A percentile compares a stretch with the other conserved stretches of the same genome.
Conservation (phyloP, 257 asterid species). For the Ehretia macrophylla region DNA sequence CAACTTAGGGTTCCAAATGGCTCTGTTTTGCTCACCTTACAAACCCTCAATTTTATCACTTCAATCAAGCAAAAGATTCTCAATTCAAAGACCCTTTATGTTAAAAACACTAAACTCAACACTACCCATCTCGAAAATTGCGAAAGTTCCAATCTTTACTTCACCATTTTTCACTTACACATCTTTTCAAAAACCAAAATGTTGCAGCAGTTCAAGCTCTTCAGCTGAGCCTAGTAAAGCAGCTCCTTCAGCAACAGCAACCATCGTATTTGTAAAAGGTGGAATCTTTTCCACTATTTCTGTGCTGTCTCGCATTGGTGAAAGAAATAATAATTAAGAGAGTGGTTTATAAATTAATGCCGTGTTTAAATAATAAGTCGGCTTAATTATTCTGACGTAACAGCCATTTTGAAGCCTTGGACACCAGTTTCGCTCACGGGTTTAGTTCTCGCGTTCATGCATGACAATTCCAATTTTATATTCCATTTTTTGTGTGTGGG, state of each 20-base stretch:
- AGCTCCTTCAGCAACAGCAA: conserved; percentile 14
- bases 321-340: neutral
- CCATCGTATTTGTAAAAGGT: conserved; percentile 46
- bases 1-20: conserved; percentile 18
- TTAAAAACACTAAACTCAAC: conserved; percentile 7
- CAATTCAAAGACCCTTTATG: conserved; percentile 18
- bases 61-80: conserved; percentile 12
- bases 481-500: too few relatives aligned
- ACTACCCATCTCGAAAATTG: conserved; percentile 5
- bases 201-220: conserved; percentile 28
- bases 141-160: conserved; percentile 17
- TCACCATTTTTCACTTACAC: conserved; percentile 5
- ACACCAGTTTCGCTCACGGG: too few relatives aligned
- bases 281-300: neutral
- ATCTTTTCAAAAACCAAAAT: conserved; percentile 9
- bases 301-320: too few relatives aligned
- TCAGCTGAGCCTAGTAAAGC: conserved; percentile 18
- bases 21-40: conserved; percentile 21
- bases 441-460: too few relatives aligned
- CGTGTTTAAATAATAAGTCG: neutral
- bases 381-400: too few relatives aligned
- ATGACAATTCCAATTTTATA: too few relatives aligned
- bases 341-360: neutral
- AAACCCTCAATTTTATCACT: conserved; percentile 21
- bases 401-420: too few relatives aligned